Evolutionary conservation across 2,329 filamentous ascomycete species (phyloP).

Genomic region (Phyllosticta capitalensis): DNA sequence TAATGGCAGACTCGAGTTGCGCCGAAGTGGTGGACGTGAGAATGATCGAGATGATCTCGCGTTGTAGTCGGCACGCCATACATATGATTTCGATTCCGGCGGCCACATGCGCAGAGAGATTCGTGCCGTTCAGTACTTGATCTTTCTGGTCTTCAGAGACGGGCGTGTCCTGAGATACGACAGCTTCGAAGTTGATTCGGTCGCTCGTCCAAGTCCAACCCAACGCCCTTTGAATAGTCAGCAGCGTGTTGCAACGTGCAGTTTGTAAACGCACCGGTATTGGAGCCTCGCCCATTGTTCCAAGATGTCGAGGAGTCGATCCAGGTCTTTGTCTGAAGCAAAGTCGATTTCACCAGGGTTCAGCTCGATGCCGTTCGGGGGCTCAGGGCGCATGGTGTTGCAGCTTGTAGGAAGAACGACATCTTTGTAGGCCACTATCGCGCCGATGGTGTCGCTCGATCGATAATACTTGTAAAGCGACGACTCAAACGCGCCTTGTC

Average conservation of each 20-base stretch:
- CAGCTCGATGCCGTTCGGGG: not conserved
- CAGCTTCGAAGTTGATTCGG: not conserved
- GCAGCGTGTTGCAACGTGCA: not conserved
- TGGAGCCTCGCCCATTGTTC: conserved; percentile 8
- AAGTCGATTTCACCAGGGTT: not conserved
- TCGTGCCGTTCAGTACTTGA: not conserved
- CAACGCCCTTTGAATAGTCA: not conserved
- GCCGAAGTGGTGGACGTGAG: not conserved
- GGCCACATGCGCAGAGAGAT: not conserved
- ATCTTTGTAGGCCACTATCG: conserved; percentile 3
- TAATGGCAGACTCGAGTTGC: not conserved
- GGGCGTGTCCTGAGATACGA: not conserved
- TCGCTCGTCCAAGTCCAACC: conserved; percentile 4
- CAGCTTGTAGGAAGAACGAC: not conserved
- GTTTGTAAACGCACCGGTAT: not conserved
- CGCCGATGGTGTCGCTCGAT: conserved; percentile 2
- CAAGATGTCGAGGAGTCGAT: conserved; percentile 1
- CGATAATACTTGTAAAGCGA: conserved; percentile 5
- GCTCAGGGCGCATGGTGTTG: not conserved
- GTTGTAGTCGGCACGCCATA: conserved; percentile 3
- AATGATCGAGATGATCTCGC: conserved; percentile 8
- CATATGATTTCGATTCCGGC: conserved; percentile 9
- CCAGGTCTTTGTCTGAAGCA: not conserved
- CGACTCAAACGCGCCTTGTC: conserved; percentile 1
- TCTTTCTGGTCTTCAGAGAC: not conserved